A percentile compares a stretch with the other conserved stretches of the same genome.
These are phyloP conservation scores for Solanum arcanum DNA, from an alignment of 257 asterid species.

Conservation along the genomic window DNA sequence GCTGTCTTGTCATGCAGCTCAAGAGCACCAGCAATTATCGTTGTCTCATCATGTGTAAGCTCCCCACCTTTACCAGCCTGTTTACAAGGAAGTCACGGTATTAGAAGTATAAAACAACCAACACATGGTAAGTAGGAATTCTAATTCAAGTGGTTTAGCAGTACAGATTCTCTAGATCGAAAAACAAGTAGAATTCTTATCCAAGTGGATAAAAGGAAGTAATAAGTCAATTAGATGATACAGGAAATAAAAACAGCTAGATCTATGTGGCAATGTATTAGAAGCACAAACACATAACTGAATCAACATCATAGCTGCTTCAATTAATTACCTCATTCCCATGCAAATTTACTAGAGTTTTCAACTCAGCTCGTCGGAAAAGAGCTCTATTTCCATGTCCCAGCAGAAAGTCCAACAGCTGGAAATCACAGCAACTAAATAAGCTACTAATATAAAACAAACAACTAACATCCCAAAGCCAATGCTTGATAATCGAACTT, in stretches of 20 bases:
- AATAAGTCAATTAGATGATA: not conserved
- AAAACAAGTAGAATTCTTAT: not conserved
- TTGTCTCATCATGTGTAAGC: conserved; percentile 96
- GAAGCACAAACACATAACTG: not conserved
- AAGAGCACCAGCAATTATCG: conserved; percentile 94
- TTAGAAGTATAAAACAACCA: not conserved
- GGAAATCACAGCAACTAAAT: conserved; percentile 5
- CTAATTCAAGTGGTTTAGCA: not conserved
- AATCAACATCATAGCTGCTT: not conserved
- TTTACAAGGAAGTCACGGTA: not conserved
- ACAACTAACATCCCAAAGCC: not conserved
- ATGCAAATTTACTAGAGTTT: conserved; percentile 71
- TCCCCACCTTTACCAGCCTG: conserved; percentile 99
- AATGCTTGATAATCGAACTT: not conserved
- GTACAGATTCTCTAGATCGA: not conserved
- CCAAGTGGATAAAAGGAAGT: not conserved
- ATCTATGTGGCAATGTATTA: not conserved
- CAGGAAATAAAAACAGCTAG: not conserved
- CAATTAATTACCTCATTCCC: conserved; percentile 59
- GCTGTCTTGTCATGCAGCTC: conserved; percentile 88
- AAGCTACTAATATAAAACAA: not conserved
- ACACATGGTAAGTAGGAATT: not conserved
- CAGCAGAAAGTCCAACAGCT: conserved; percentile 68
- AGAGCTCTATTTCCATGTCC: conserved; percentile 77
- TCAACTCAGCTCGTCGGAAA: conserved; percentile 95